Percentiles rank a stretch among this genome's conserved stretches.
Conservation (phyloP, 805 yeast species). For the Lipomyces anomalus region DNA sequence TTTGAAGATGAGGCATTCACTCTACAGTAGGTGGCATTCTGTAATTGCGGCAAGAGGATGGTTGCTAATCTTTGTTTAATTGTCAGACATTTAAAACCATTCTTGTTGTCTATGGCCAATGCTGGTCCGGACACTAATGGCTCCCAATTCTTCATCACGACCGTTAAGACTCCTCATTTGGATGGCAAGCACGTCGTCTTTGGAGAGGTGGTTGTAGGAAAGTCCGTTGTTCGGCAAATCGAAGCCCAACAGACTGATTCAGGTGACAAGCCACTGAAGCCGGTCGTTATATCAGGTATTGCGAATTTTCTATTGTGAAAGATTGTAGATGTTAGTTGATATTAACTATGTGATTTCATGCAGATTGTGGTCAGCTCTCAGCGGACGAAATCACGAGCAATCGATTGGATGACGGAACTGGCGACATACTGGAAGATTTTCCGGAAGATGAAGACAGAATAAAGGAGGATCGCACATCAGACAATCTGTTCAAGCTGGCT, state of each 20-base stretch:
- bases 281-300: conserved; percentile 72
- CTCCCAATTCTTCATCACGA: conserved; percentile 90
- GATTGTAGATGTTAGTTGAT: no score
- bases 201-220: conserved; percentile 62
- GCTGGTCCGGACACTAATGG: conserved; percentile 96
- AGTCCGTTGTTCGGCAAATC: conserved; percentile 45
- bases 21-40: conserved; percentile 7
- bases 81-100: conserved; percentile 73
- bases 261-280: conserved; percentile 64
- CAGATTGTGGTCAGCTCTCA: conserved; percentile 70
- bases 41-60: neutral
- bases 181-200: conserved; percentile 96
- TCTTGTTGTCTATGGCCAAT: conserved; percentile 91
- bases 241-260: conserved; percentile 64
- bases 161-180: conserved; percentile 87
- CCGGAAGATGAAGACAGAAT: conserved; percentile 67
- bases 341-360: no score
- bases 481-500: conserved; percentile 62
- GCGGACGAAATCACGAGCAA: conserved; percentile 42
- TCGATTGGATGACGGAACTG: conserved; percentile 61
- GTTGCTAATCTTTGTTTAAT: conserved; percentile 18
- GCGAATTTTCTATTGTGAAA: no score
- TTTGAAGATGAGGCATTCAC: conserved; percentile 85
- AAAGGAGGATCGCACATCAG: conserved; percentile 41
- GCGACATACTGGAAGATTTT: conserved; percentile 72